phyloP scores from a whole-genome alignment of 1,139 yeast species.

The Debaryomyces nepalensis region DNA sequence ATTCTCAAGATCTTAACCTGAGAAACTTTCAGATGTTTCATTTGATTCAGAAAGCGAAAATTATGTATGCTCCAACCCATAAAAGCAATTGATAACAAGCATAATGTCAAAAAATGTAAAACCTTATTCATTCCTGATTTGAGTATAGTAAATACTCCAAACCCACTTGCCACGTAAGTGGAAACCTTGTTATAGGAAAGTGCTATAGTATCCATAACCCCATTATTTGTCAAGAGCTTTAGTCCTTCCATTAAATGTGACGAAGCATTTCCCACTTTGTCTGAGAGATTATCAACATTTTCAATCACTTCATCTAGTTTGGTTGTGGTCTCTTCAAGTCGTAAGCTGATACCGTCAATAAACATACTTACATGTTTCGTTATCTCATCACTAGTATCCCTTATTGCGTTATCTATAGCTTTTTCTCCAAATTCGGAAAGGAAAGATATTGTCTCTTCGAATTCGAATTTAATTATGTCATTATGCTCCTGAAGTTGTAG shows the following conservation, averaged over 20 bases:
- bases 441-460: slow-evolving; percentile 14
- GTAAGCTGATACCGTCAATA: slow-evolving; percentile 15
- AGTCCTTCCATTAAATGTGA: slow-evolving; percentile 13
- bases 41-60: background rate
- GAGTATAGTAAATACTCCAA: background rate
- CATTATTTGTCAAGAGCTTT: slow-evolving; percentile 12
- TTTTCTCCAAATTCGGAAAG: slow-evolving; percentile 13
- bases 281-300: slow-evolving; percentile 12
- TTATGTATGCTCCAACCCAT: slow-evolving; percentile 1
- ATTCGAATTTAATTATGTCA: slow-evolving; percentile 14
- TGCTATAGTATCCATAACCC: slow-evolving; percentile 1
- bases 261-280: slow-evolving; percentile 14
- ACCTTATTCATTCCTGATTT: slow-evolving; percentile 1
- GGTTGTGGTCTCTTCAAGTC: slow-evolving; percentile 17
- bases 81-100: background rate
- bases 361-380: slow-evolving; percentile 15
- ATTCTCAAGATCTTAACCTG: background rate
- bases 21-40: background rate
- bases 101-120: background rate
- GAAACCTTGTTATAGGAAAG: background rate
- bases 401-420: slow-evolving; percentile 13
- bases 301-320: slow-evolving; percentile 17
- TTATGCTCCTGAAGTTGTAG: slow-evolving; percentile 13
- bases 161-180: background rate
- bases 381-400: slow-evolving; percentile 11